Evolutionary conservation across 1,284 basidiomycete species (phyloP), one percentile per base, ranked within the genome.

Genomic region (Schizopora paradoxa): DNA sequence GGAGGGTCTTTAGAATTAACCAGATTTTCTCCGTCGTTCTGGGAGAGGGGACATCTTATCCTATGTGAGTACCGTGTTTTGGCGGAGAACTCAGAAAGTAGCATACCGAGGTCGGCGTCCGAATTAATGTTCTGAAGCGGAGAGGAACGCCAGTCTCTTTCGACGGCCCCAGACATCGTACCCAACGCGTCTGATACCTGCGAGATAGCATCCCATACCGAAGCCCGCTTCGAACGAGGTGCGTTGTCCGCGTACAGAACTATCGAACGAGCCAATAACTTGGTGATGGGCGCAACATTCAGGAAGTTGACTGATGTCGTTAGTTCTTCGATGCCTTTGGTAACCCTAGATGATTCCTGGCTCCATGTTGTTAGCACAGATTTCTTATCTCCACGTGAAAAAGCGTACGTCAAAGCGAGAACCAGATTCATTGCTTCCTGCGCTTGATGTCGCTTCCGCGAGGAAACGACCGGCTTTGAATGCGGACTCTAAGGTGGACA

Each of bases 1-100:
- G 65, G 0, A 84, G 57, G 0, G 79, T 85, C 61, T 87, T 88
- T 54, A 87, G 68, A 19, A 74, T 67, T 4, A 65, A 66, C 85
- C 84, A 87, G 7, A 79, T 66, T 6, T 67, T 61, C 19, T 68
- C 67, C 1, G 68, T 60, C 8, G 76, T 48, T n/a, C 70, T 65
- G 27, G 67, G 69, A 0, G 71, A 67, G 16, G 69, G 67, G 13
- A 66, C 60, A 6, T 61, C 68, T 75, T 43, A 48, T 52, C 51
- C 34, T 16, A 35, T 27, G 3, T 44, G 2, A 35, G 2, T 13
- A 25, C 42, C 23, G 13, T 21, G n/a, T 2, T n/a, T 43, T 14
- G 38, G 8, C 7, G 4, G 37, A 42, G 43, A 41, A 35, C n/a
- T n/a, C n/a, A 14, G 48, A 22, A 7, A 31, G 36, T 40, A 48